These are phyloP conservation scores for Ogataea kodamae DNA, from an alignment of 805 yeast species.

Conservation along the genomic window DNA sequence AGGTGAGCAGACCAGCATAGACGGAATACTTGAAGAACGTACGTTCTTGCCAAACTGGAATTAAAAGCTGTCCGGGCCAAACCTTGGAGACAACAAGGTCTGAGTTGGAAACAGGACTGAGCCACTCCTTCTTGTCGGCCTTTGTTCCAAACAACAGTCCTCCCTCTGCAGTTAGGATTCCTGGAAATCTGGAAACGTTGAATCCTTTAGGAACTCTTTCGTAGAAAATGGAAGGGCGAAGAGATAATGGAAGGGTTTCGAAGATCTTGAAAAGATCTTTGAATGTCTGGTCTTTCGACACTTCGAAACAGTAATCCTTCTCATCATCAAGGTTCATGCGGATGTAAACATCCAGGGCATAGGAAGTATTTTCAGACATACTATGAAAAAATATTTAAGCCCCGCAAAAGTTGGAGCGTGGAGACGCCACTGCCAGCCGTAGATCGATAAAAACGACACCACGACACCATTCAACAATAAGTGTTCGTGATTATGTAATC, in stretches of 20 bases:
- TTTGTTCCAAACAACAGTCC: constrained; percentile 64
- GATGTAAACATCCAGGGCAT: constrained; percentile 50
- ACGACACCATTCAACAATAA: too few relatives aligned
- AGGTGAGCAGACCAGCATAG: constrained; percentile 43
- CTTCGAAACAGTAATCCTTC: constrained; percentile 84
- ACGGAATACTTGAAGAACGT: constrained; percentile 39
- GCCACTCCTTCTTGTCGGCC: constrained; percentile 47
- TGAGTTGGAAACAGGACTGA: constrained; percentile 43
- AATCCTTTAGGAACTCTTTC: constrained; percentile 62
- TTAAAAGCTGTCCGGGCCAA: constrained; percentile 88
- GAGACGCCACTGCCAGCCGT: neutral
- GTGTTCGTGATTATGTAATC: too few relatives aligned
- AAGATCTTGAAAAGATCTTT: constrained; percentile 60
- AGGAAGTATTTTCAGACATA: constrained; percentile 7
- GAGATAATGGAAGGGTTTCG: constrained; percentile 60
- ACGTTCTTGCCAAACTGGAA: constrained; percentile 65
- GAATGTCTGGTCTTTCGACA: constrained; percentile 58
- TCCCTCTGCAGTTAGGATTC: constrained; percentile 81
- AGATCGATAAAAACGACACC: too few relatives aligned
- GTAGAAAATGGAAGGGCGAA: constrained; percentile 79
- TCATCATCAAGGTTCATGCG: constrained; percentile 84
- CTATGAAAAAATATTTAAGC: constrained; percentile 3
- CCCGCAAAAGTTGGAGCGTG: constrained; percentile 7
- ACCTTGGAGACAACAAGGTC: constrained; percentile 55
- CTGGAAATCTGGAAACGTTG: constrained; percentile 62